Conservation (phyloP, 805 yeast genomes). For the Phaffomyces opuntiae region DNA sequence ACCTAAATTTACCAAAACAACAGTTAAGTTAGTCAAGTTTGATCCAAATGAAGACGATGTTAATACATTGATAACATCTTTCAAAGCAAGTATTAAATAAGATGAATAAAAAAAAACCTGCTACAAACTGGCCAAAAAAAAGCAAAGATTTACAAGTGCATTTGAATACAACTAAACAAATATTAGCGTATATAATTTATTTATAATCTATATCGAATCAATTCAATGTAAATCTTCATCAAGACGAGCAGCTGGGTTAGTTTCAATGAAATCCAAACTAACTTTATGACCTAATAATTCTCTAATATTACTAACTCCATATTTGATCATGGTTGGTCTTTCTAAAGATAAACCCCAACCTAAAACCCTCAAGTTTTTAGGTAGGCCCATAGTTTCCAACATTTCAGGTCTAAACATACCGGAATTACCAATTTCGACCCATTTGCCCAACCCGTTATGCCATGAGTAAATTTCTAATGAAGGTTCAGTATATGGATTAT, state of each 20-base stretch:
- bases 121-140: too few relatives aligned
- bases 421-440: constrained; percentile 99
- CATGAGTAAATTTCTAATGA: constrained; percentile 95
- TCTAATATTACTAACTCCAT: constrained; percentile 91
- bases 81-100: too few relatives aligned
- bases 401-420: constrained; percentile 99
- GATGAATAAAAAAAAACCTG: too few relatives aligned
- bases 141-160: neutral
- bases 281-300: constrained; percentile 97
- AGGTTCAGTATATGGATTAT: constrained; percentile 99
- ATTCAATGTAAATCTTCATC: constrained; percentile 50
- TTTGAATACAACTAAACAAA: neutral
- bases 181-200: neutral
- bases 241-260: constrained; percentile 95
- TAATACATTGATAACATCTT: neutral
- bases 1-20: constrained; percentile 4
- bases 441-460: constrained; percentile 88
- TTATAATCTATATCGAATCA: neutral
- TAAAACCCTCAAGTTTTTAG: constrained; percentile 84
- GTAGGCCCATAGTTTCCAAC: constrained; percentile 98
- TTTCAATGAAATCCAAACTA: constrained; percentile 86
- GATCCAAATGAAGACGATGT: constrained; percentile 1
- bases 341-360: constrained; percentile 98
- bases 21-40: constrained; percentile 1
- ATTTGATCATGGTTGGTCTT: constrained; percentile 99